Percentiles rank a stretch among this genome's conserved stretches.
Evolutionary conservation across 805 yeast species (phyloP).

Genomic region (Metschnikowia aberdeeniae): DNA sequence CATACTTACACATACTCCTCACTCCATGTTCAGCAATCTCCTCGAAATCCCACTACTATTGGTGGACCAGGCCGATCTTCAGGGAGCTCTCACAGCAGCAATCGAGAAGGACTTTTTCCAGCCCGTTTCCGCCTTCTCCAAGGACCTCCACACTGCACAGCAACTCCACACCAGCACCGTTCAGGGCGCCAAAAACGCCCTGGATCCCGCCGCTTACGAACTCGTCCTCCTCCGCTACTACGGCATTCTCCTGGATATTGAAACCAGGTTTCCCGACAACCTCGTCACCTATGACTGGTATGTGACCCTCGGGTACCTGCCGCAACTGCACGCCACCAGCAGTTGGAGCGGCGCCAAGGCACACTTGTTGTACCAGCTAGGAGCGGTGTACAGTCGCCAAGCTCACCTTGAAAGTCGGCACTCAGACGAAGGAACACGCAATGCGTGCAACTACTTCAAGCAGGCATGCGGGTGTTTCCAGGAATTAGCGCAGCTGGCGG

Average conservation of each 20-base stretch:
- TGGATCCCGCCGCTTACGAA: conserved; percentile 14
- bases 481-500: conserved; percentile 19
- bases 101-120: conserved; percentile 47
- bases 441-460: conserved; percentile 63
- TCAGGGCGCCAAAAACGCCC: conserved; percentile 28
- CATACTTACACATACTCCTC: too few relatives aligned
- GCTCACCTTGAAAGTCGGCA: conserved; percentile 46
- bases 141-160: conserved; percentile 39
- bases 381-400: conserved; percentile 54
- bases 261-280: conserved; percentile 60
- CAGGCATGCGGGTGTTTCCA: conserved; percentile 66
- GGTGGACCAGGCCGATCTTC: conserved; percentile 6
- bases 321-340: conserved; percentile 3
- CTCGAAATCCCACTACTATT: conserved; percentile 7
- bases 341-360: conserved; percentile 42
- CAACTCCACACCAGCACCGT: conserved; percentile 41
- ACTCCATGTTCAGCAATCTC: conserved; percentile 9
- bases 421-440: conserved; percentile 53
- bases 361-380: conserved; percentile 67
- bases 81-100: conserved; percentile 32
- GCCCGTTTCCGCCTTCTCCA: conserved; percentile 29
- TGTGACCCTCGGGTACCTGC: conserved; percentile 45
- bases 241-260: conserved; percentile 39
- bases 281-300: conserved; percentile 67
- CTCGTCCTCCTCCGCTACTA: conserved; percentile 44